phyloP scores from a whole-genome alignment of 2,329 filamentous ascomycete genomes.

The Sordariomycetes sp. region DNA sequence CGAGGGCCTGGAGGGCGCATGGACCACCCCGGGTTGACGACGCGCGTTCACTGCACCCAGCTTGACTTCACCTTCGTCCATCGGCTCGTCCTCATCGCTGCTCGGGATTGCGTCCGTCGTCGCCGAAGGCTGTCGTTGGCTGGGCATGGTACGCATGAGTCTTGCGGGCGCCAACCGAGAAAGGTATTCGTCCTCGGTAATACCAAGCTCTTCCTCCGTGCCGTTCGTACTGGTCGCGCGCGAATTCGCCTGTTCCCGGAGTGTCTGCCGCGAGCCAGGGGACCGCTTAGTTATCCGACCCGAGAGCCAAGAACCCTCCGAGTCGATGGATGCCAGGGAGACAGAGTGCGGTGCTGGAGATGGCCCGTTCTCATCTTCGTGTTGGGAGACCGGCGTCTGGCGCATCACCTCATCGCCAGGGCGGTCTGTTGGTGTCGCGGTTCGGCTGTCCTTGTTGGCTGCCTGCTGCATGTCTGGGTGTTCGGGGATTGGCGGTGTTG shows the following conservation, averaged over 20 bases:
- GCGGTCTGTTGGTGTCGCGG: not conserved
- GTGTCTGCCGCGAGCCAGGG: conserved; percentile 25
- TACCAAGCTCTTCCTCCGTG: conserved; percentile 46
- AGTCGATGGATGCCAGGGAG: conserved; percentile 88
- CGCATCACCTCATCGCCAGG: not conserved
- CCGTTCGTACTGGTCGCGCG: not conserved
- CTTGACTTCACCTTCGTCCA: conserved; percentile 30
- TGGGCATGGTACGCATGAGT: conserved; percentile 10
- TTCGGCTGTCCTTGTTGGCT: not conserved
- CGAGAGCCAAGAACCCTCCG: conserved; percentile 91
- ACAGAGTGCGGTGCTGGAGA: conserved; percentile 60
- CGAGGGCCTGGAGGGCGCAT: conserved; percentile 32
- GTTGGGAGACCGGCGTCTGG: not conserved
- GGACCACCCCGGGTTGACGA: conserved; percentile 41
- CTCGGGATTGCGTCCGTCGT: conserved; percentile 21
- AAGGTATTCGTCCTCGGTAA: conserved; percentile 50
- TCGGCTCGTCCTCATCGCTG: conserved; percentile 45
- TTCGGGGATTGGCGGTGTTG: conserved; percentile 24
- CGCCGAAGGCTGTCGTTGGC: conserved; percentile 9
- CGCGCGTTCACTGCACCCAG: conserved; percentile 40
- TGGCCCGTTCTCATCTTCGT: conserved; percentile 8
- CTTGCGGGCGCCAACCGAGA: conserved; percentile 28
- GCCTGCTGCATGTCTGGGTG: not conserved
- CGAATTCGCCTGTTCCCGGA: conserved; percentile 16
- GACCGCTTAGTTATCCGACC: conserved; percentile 43